Conservation (phyloP, 768 basidiomycete species). For the Macrolepiota albuminosa region DNA sequence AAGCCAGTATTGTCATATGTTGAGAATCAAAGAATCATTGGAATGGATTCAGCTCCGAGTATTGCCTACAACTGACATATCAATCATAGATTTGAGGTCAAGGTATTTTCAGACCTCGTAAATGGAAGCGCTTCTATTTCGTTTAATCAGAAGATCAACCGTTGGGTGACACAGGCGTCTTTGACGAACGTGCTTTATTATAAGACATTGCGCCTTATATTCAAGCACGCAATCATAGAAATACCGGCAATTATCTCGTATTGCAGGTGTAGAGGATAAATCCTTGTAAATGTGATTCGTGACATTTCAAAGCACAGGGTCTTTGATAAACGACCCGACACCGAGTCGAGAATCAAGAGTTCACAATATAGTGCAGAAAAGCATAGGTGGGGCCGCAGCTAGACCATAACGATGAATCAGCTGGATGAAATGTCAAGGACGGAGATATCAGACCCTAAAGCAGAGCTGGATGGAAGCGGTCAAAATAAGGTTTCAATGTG, state of each 20-base stretch:
- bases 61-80: neutral
- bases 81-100: neutral
- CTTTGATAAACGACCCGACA: constrained; percentile 31
- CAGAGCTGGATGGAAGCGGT: constrained; percentile 85
- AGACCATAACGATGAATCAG: constrained; percentile 48
- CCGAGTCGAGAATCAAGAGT: constrained; percentile 24
- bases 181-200: neutral
- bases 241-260: constrained; percentile 29
- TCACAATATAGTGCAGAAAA: constrained; percentile 22
- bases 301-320: constrained; percentile 26
- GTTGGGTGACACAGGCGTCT: neutral
- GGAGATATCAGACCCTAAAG: constrained; percentile 53
- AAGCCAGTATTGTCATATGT: neutral
- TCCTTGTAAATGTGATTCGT: constrained; percentile 35
- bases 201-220: neutral
- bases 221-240: constrained; percentile 1
- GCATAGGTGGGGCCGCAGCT: constrained; percentile 65
- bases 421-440: neutral
- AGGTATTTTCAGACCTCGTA: neutral
- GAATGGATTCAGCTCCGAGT: neutral
- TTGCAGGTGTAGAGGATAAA: constrained; percentile 41
- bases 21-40: neutral
- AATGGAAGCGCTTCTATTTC: neutral
- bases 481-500: constrained; percentile 89
- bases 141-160: neutral